Evolutionary conservation across 768 basidiomycete genomes (phyloP), one percentile per base, ranked within the genome.

Genomic region (Boletus fagicola): DNA sequence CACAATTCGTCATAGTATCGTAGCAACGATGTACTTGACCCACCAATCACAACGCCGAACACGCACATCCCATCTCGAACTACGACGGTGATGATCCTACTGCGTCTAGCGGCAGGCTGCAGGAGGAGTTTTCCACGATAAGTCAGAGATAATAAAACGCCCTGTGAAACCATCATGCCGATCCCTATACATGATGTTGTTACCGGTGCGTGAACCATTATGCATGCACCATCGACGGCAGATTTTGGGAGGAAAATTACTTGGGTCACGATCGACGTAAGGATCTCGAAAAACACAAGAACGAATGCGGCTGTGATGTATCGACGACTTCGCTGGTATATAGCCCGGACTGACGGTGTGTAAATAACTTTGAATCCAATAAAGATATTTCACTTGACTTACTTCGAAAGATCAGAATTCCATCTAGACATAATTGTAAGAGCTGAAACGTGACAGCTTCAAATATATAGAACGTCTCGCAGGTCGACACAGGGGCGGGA

Each of bases 361-460:
- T 13, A 3, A 6, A 15, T 26, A 20, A 43, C 31, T 22, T 43
- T 20, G 31, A n/a, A 31, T 48, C 10, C 4, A n/a, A 42, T 28
- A 18, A 3, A 20, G 15, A 43, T 1, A 24, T n/a, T 28, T 51
- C 16, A 35, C 28, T 35, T 6, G 6, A 60, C 66, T 54, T 46
- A 67, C 66, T 63, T 48, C 55, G 61, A 55, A 67, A 58, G 22
- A 67, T 20, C 7, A 67, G 35, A 13, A 68, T 39, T 7, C 35
- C 28, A 33, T 68, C 51, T 1, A 67, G 40, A 26, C 47, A 55
- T n/a, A 68, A 2, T 20, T 63, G 50, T 46, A 67, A 38, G 24
- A 56, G n/a, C 24, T 56, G 61, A 31, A 53, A 68, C 1, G 51
- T 22, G 16, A 40, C 7, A 6, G 26, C 43, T 54, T 49, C 54